Percentiles rank a stretch among this genome's conserved stretches.
These are phyloP conservation scores for Boletus rubroflammeus DNA, from an alignment of 768 basidiomycete species.

Conservation along the genomic window DNA sequence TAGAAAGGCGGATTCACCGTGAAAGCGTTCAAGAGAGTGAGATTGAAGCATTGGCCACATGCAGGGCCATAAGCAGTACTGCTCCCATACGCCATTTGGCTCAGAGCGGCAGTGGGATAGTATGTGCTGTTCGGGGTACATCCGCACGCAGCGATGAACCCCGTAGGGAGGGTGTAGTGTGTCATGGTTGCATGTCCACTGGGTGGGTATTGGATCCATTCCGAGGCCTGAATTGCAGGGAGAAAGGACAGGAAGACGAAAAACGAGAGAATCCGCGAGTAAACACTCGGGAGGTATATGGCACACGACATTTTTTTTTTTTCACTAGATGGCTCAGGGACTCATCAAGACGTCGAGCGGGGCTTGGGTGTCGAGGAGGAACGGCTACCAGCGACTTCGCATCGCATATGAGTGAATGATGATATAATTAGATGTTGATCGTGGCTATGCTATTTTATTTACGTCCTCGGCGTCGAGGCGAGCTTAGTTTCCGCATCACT, in stretches of 20 bases:
- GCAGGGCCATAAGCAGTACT: slow-evolving; percentile 67
- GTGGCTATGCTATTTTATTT: neutral
- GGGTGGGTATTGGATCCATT: slow-evolving; percentile 64
- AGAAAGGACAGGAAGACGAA: slow-evolving; percentile 24
- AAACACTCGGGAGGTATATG: neutral
- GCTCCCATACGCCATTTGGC: slow-evolving; percentile 76
- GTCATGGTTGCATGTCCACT: slow-evolving; percentile 72
- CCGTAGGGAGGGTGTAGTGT: slow-evolving; percentile 55
- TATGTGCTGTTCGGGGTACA: slow-evolving; percentile 62
- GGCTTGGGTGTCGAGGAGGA: neutral
- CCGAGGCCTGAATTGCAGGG: slow-evolving; percentile 24
- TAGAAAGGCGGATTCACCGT: slow-evolving; percentile 65
- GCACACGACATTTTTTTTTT: slow-evolving; percentile 22
- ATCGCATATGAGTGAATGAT: neutral
- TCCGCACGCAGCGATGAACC: slow-evolving; percentile 66
- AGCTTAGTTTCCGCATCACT: too few relatives aligned
- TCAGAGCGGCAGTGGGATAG: slow-evolving; percentile 79
- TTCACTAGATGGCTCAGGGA: neutral
- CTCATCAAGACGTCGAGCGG: slow-evolving; percentile 12
- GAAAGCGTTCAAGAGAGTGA: slow-evolving; percentile 70
- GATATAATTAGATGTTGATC: slow-evolving; percentile 1
- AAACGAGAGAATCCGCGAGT: slow-evolving; percentile 22
- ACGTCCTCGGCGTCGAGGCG: too few relatives aligned
- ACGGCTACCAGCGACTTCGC: neutral
- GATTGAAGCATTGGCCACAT: slow-evolving; percentile 76